phyloP scores from a whole-genome alignment of 2,329 filamentous ascomycete genomes.

The Metarhizium robertsii region DNA sequence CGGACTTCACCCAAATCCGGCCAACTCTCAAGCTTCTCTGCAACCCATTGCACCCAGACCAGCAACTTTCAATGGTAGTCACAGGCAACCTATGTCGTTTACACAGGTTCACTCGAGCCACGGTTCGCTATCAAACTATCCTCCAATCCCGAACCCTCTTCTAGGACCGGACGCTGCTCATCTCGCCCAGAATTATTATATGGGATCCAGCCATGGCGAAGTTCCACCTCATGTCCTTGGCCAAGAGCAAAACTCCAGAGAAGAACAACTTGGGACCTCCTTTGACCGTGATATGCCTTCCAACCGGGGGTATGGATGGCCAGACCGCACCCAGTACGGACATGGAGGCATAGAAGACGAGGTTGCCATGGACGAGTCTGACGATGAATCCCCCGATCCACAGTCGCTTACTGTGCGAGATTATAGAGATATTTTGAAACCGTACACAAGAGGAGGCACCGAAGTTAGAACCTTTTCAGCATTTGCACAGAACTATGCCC shows the following conservation, averaged over 20 bases:
- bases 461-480: constrained; percentile 40
- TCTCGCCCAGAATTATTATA: constrained; percentile 1
- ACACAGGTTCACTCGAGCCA: constrained; percentile 4
- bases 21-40: constrained; percentile 28
- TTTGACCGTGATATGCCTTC: background rate
- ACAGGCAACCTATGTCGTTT: constrained; percentile 7
- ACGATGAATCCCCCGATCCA: constrained; percentile 42
- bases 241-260: constrained; percentile 5
- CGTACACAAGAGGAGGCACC: constrained; percentile 25
- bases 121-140: constrained; percentile 1
- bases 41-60: constrained; percentile 44
- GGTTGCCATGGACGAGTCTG: constrained; percentile 39
- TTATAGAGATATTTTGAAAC: constrained; percentile 26
- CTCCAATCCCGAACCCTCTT: constrained; percentile 13
- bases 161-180: constrained; percentile 5
- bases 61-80: constrained; percentile 19
- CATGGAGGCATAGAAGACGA: constrained; percentile 3
- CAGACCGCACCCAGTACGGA: background rate
- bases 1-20: constrained; percentile 18
- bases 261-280: constrained; percentile 6
- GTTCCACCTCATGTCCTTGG: background rate
- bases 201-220: background rate
- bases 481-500: constrained; percentile 37
- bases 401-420: constrained; percentile 6
- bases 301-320: background rate